Evolutionary conservation across 108 stramenopile species (phyloP).

Genomic region (Fragilaria radians): DNA sequence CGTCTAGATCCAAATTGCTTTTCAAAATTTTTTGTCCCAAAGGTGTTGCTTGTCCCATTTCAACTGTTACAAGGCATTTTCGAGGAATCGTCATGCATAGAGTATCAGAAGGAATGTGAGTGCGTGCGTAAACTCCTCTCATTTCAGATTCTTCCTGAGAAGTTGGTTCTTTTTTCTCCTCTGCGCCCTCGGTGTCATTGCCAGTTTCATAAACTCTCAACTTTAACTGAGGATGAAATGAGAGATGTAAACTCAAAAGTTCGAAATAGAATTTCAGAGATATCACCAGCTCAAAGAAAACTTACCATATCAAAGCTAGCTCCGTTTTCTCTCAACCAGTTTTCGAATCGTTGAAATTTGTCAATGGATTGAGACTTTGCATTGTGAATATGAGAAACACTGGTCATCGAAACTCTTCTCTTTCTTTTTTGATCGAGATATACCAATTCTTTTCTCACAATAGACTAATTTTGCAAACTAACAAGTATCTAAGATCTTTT

Average conservation of each 20-base stretch:
- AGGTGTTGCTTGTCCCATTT: conserved; percentile 96
- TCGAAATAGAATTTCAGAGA: not conserved
- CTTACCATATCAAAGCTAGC: conserved; percentile 68
- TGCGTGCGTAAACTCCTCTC: conserved; percentile 92
- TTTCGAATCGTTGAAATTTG: conserved; percentile 76
- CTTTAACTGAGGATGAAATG: conserved; percentile 27
- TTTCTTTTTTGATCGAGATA: too few relatives aligned
- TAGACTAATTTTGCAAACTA: too few relatives aligned
- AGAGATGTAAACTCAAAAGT: not conserved
- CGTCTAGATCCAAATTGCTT: conserved; percentile 86
- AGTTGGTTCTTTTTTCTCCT: conserved; percentile 16
- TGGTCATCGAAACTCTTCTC: not conserved
- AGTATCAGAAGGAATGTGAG: conserved; percentile 74
- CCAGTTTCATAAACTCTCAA: conserved; percentile 48
- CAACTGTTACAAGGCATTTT: conserved; percentile 95
- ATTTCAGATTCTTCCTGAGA: conserved; percentile 80
- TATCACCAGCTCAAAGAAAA: conserved; percentile 1
- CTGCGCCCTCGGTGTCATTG: conserved; percentile 3
- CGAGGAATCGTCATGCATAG: conserved; percentile 83
- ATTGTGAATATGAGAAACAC: not conserved
- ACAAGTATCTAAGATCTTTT: too few relatives aligned
- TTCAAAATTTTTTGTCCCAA: conserved; percentile 78
- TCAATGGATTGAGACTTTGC: conserved; percentile 14
- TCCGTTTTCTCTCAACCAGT: conserved; percentile 74
- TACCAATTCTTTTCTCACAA: too few relatives aligned